Evolutionary conservation across 257 asterid genomes (phyloP).

Genomic region (Solanum arcanum): DNA sequence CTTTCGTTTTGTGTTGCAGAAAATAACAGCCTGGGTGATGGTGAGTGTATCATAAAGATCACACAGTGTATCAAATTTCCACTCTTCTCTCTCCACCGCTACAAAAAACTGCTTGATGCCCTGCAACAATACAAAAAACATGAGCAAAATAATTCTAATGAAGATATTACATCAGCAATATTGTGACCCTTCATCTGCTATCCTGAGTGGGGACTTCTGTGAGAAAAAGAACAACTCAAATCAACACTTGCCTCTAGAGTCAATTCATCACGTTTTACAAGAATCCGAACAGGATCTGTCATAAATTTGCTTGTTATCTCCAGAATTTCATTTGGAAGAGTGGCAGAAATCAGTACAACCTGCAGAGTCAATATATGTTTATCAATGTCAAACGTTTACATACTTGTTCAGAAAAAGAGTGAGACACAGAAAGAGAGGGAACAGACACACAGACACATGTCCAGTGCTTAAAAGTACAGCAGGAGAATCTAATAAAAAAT

Average conservation of each 20-base stretch:
- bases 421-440: background rate
- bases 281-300: conserved; percentile 98
- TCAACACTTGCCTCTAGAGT: conserved; percentile 64
- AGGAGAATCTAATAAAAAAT: background rate
- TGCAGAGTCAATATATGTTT: conserved; percentile 14
- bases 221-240: background rate
- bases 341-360: conserved; percentile 94
- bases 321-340: conserved; percentile 94
- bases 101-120: conserved; percentile 98
- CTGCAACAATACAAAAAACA: conserved; percentile 21
- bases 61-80: conserved; percentile 92
- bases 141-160: background rate
- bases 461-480: background rate
- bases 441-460: background rate
- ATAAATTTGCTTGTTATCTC: conserved; percentile 97
- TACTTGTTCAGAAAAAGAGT: background rate
- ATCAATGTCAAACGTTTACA: background rate
- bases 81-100: conserved; percentile 91
- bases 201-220: background rate
- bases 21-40: conserved; percentile 93
- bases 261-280: conserved; percentile 98
- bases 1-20: conserved; percentile 94
- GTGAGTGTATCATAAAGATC: conserved; percentile 96
- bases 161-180: background rate
- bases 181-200: background rate